A percentile compares a stretch with the other conserved stretches of the same genome.
These are phyloP conservation scores for Candida cerambycidarum DNA, from an alignment of 805 yeast genomes.

Conservation along the genomic window DNA sequence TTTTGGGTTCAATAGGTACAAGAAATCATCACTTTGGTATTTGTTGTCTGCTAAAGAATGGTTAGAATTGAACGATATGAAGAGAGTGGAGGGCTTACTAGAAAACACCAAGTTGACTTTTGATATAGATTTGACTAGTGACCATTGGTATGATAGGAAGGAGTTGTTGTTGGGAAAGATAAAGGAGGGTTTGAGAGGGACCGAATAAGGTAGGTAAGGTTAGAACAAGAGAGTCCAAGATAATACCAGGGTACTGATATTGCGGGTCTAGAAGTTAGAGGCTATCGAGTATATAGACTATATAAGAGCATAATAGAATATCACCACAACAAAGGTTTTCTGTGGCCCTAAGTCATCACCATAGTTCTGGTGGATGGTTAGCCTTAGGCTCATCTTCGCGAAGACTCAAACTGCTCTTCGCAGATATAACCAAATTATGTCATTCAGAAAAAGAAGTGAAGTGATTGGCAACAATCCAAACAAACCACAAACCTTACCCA, in stretches of 20 bases:
- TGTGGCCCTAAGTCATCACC: too few species aligned
- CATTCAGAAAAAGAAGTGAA: slow-evolving; percentile 44
- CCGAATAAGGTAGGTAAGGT: too few species aligned
- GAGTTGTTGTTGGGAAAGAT: slow-evolving; percentile 28
- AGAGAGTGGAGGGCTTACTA: slow-evolving; percentile 27
- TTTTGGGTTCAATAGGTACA: slow-evolving; percentile 56
- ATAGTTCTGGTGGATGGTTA: too few species aligned
- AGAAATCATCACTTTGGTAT: slow-evolving; percentile 80
- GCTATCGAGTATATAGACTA: neutral
- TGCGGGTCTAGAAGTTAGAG: too few species aligned
- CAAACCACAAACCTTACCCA: neutral
- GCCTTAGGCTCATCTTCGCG: too few species aligned
- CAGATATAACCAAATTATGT: too few species aligned
- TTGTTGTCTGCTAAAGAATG: slow-evolving; percentile 74
- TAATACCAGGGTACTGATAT: too few species aligned
- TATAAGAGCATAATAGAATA: neutral
- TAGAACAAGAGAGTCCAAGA: too few species aligned
- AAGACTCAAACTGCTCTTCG: too few species aligned
- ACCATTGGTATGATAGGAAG: slow-evolving; percentile 34
- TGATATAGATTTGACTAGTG: slow-evolving; percentile 16
- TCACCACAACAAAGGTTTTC: too few species aligned
- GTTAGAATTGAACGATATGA: slow-evolving; percentile 30
- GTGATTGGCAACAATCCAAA: slow-evolving; percentile 26
- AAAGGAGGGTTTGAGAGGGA: slow-evolving; percentile 8
- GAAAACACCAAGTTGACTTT: slow-evolving; percentile 26